phyloP scores from a whole-genome alignment of 805 yeast genomes.

The Candida loeiensis region DNA sequence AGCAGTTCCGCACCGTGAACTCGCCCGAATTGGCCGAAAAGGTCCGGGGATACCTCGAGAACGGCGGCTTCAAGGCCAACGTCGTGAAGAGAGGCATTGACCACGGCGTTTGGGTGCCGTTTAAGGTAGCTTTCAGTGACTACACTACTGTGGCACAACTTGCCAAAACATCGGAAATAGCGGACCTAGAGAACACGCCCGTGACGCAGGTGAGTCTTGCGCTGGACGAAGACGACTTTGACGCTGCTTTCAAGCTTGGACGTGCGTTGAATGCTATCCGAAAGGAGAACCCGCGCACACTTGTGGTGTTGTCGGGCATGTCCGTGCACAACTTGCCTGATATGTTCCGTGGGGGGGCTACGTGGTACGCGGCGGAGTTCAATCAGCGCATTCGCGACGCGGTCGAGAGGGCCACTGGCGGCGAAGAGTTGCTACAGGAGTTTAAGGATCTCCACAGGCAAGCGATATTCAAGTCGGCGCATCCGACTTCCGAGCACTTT shows the following conservation, averaged over 20 bases:
- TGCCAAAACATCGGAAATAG: constrained; percentile 15
- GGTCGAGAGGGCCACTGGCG: constrained; percentile 21
- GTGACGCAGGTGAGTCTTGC: constrained; percentile 51
- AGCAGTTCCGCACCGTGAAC: constrained; percentile 53
- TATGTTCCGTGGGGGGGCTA: constrained; percentile 21
- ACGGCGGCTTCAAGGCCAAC: constrained; percentile 42
- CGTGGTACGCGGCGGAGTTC: constrained; percentile 54
- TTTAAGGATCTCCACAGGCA: constrained; percentile 34
- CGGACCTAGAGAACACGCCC: constrained; percentile 44
- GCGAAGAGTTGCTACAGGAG: constrained; percentile 29
- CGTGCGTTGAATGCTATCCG: constrained; percentile 49
- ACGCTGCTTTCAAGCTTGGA: constrained; percentile 52
- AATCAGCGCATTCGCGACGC: constrained; percentile 43
- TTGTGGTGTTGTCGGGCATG: constrained; percentile 71
- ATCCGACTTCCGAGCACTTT: constrained; percentile 77
- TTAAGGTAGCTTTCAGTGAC: constrained; percentile 59
- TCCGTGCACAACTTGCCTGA: constrained; percentile 73
- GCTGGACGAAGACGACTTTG: constrained; percentile 36
- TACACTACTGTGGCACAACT: constrained; percentile 28
- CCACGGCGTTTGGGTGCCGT: constrained; percentile 83
- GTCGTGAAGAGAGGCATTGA: constrained; percentile 64
- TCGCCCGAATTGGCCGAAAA: constrained; percentile 42
- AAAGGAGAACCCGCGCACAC: constrained; percentile 26
- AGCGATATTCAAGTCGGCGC: constrained; percentile 47
- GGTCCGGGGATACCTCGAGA: constrained; percentile 39